Percentiles rank a stretch among this genome's conserved stretches.
These are phyloP conservation scores for Talaromyces verruculosus DNA, from an alignment of 2,329 filamentous ascomycete species.

Conservation along the genomic window DNA sequence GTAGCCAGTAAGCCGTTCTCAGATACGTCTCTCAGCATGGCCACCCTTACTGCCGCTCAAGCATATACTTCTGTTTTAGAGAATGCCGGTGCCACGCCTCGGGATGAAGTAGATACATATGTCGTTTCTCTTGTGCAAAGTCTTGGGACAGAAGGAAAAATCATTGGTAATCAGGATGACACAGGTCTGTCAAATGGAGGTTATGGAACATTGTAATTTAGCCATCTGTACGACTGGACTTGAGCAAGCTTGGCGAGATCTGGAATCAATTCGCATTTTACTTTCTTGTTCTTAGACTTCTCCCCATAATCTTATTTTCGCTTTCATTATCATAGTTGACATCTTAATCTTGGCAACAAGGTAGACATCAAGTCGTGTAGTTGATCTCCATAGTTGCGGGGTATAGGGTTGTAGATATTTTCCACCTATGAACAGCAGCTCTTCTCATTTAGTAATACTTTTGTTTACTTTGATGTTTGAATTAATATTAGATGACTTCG, in stretches of 20 bases:
- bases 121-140: not conserved
- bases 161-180: conserved; percentile 4
- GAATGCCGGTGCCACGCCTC: conserved; percentile 4
- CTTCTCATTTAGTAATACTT: not conserved
- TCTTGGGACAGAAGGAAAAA: not conserved
- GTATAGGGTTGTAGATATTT: not conserved
- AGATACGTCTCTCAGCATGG: conserved; percentile 1
- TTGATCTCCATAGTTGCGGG: not conserved
- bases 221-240: not conserved
- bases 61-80: conserved; percentile 3
- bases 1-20: not conserved
- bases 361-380: not conserved
- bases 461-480: not conserved
- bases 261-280: not conserved
- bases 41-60: not conserved
- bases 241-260: not conserved
- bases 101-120: conserved; percentile 5
- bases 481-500: not conserved
- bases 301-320: not conserved
- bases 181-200: conserved; percentile 8
- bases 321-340: not conserved
- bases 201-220: conserved; percentile 4
- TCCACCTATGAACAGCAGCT: not conserved
- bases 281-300: not conserved
- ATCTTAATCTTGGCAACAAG: not conserved